Evolutionary conservation across 768 basidiomycete species (phyloP).

Genomic region (Rhodotorula toruloides): DNA sequence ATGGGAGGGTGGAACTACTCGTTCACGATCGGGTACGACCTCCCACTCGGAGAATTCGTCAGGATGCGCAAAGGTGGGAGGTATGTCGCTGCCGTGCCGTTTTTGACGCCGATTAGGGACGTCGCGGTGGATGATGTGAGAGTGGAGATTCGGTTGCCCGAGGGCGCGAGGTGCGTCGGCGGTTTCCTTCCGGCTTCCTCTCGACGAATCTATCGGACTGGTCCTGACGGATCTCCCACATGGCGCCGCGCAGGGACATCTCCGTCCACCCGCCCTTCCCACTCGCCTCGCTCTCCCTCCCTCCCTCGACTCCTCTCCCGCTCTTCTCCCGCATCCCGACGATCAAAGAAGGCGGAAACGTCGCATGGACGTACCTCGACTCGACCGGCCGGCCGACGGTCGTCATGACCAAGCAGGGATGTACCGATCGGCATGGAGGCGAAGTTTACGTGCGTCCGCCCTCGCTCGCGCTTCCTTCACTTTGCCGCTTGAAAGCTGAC

Average conservation of each 20-base stretch:
- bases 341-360: slow-evolving; percentile 50
- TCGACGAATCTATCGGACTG: too few species aligned
- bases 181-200: not conserved
- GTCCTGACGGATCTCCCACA: not conserved
- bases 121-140: slow-evolving; percentile 75
- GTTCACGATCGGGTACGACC: slow-evolving; percentile 83
- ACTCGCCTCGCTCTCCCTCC: slow-evolving; percentile 56
- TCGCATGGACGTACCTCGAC: slow-evolving; percentile 78
- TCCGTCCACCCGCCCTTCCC: slow-evolving; percentile 72
- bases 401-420: slow-evolving; percentile 63
- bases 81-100: slow-evolving; percentile 73
- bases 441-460: slow-evolving; percentile 66
- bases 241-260: slow-evolving; percentile 58
- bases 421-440: slow-evolving; percentile 73
- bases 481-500: not conserved
- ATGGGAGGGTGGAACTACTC: slow-evolving; percentile 96
- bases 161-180: slow-evolving; percentile 80
- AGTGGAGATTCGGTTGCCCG: slow-evolving; percentile 76
- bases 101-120: slow-evolving; percentile 74
- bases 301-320: not conserved
- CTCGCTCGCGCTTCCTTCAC: too few species aligned
- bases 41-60: slow-evolving; percentile 55
- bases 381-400: slow-evolving; percentile 78
- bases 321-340: not conserved
- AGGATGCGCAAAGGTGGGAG: slow-evolving; percentile 53